These are phyloP conservation scores for Ceratorhiza oryzae-sativae DNA, from an alignment of 1,284 basidiomycete species.

Conservation along the genomic window DNA sequence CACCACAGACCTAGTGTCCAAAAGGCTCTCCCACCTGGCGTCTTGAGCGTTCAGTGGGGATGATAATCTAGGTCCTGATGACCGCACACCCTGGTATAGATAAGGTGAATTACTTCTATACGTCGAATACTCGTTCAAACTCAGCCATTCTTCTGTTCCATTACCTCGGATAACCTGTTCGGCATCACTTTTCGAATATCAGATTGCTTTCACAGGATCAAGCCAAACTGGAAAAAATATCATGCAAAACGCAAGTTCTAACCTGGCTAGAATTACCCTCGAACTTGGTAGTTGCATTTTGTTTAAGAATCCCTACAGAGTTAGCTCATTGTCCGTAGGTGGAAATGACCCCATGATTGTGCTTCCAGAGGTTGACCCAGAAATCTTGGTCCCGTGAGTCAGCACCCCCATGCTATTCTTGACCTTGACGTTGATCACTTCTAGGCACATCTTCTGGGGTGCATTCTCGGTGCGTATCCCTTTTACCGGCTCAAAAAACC, in stretches of 20 bases:
- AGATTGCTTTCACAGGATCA: conserved; percentile 55
- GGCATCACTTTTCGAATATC: conserved; percentile 29
- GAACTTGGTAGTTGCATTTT: conserved; percentile 77
- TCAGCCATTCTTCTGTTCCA: not conserved
- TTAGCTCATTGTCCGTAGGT: too few species aligned
- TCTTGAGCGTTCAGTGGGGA: conserved; percentile 88
- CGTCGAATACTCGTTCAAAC: not conserved
- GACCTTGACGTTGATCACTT: not conserved
- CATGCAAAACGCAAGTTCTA: conserved; percentile 66
- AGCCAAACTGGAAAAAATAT: conserved; percentile 86
- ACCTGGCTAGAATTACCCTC: conserved; percentile 73
- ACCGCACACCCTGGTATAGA: conserved; percentile 79
- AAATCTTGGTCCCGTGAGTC: conserved; percentile 22
- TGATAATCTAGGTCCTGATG: conserved; percentile 85
- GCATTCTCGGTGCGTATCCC: conserved; percentile 21
- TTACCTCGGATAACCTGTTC: not conserved
- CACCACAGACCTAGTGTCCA: not conserved
- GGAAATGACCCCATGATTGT: conserved; percentile 35
- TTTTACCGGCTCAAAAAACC: too few species aligned
- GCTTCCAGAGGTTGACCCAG: conserved; percentile 13
- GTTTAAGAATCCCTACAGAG: too few species aligned
- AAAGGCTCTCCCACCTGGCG: conserved; percentile 85
- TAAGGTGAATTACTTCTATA: conserved; percentile 56
- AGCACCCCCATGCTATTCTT: not conserved
- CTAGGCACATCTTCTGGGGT: conserved; percentile 28